Evolutionary conservation across 345 rosid species (phyloP).

Genomic region (Dimocarpus longan): DNA sequence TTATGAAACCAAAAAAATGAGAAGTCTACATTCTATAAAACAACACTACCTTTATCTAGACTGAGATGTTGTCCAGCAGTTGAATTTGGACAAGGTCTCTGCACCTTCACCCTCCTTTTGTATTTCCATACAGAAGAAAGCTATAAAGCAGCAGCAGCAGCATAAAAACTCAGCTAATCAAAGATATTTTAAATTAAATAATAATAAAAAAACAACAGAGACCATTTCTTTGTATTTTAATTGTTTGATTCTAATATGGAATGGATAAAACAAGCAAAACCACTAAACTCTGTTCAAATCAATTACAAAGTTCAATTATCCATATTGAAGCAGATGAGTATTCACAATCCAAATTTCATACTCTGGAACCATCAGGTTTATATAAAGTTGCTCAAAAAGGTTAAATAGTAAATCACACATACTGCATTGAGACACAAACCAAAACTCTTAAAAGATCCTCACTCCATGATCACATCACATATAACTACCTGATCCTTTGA

Average conservation of each 20-base stretch:
- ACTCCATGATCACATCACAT: not conserved
- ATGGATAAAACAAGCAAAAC: not conserved
- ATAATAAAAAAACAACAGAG: not conserved
- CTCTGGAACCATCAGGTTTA: not conserved
- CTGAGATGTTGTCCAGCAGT: constrained; percentile 41
- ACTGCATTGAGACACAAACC: not conserved
- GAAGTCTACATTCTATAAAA: not conserved
- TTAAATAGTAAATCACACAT: too few species aligned
- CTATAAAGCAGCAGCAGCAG: constrained; percentile 40
- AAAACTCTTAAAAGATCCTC: not conserved
- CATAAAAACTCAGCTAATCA: not conserved
- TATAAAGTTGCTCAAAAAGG: not conserved
- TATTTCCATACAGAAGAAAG: constrained; percentile 77
- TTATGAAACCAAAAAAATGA: not conserved
- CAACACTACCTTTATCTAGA: constrained; percentile 43
- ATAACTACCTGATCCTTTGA: too few species aligned
- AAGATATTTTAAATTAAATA: not conserved
- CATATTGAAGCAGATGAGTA: not conserved
- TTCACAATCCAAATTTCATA: not conserved
- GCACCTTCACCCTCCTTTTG: constrained; percentile 70
- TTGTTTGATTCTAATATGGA: not conserved
- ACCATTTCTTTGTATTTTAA: not conserved
- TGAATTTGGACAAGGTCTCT: constrained; percentile 71
- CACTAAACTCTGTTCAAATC: not conserved
- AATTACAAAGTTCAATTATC: too few species aligned